Percentiles rank a stretch among this genome's conserved stretches.
Conservation (phyloP, 352 stramenopile genomes). For the Peronosclerospora sorghi region DNA sequence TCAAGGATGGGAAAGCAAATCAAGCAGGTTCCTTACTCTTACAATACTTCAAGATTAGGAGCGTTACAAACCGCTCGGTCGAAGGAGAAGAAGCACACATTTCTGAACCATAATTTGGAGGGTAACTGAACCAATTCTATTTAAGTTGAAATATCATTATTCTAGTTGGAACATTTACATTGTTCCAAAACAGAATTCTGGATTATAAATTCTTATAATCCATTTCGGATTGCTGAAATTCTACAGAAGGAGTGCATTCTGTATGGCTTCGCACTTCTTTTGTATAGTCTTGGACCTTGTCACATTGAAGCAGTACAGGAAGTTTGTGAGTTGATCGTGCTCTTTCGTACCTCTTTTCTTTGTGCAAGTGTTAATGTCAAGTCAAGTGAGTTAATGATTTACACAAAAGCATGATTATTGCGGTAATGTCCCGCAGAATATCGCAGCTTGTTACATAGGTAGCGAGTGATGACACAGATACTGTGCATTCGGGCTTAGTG, state of each 20-base stretch:
- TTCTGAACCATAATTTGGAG: no score
- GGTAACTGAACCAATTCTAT: no score
- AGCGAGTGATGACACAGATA: not conserved
- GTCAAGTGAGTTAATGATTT: constrained; percentile 11
- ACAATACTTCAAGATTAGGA: no score
- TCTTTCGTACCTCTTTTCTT: constrained; percentile 28
- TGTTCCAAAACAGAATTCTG: no score
- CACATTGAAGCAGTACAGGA: constrained; percentile 8
- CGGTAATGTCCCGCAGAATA: constrained; percentile 28
- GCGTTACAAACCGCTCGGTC: no score
- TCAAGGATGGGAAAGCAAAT: no score
- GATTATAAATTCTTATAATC: no score
- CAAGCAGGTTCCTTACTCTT: no score
- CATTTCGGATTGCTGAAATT: constrained; percentile 9
- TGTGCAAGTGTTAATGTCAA: constrained; percentile 14
- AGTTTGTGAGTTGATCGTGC: constrained; percentile 33
- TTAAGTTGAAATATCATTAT: no score
- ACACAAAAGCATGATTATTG: constrained; percentile 16
- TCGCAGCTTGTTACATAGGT: constrained; percentile 8
- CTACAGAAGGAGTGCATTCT: no score
- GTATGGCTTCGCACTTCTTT: constrained; percentile 28
- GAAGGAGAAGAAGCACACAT: no score
- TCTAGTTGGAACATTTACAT: no score
- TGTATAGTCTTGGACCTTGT: constrained; percentile 15
- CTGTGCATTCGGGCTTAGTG: constrained; percentile 13